These are phyloP conservation scores for Hypomyces perniciosus DNA, from an alignment of 2,329 filamentous ascomycete genomes.

Conservation along the genomic window DNA sequence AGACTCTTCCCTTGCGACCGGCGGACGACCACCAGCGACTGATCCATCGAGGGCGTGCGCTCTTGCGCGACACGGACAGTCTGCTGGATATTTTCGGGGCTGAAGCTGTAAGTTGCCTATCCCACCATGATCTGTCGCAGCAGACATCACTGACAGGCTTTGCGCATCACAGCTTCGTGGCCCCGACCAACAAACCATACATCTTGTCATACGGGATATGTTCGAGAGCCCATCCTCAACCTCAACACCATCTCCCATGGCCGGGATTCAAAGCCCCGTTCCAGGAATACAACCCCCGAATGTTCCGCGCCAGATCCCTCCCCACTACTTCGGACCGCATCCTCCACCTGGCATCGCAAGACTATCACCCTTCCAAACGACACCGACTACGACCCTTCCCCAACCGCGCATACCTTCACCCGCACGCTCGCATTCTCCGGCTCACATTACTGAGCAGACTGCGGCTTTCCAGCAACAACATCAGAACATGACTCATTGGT, in stretches of 20 bases:
- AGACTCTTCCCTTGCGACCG: conserved; percentile 44
- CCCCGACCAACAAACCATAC: conserved; percentile 45
- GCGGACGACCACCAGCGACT: conserved; percentile 51
- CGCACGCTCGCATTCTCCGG: conserved; percentile 10
- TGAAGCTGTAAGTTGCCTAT: conserved; percentile 38
- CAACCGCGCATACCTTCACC: conserved; percentile 29
- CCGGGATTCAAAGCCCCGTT: conserved; percentile 24
- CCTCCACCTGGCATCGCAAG: conserved; percentile 23
- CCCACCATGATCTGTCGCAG: not conserved
- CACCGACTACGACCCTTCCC: conserved; percentile 21
- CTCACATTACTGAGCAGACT: conserved; percentile 23
- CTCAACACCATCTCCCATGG: conserved; percentile 19
- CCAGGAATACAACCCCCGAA: conserved; percentile 19
- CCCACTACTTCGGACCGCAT: conserved; percentile 19
- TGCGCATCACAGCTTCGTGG: conserved; percentile 32
- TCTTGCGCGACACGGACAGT: conserved; percentile 49
- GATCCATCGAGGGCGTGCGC: conserved; percentile 54
- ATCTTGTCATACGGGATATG: conserved; percentile 44
- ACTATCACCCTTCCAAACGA: conserved; percentile 24
- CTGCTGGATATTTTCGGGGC: conserved; percentile 52
- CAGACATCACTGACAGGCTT: conserved; percentile 11
- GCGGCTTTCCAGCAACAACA: conserved; percentile 34
- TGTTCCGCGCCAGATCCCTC: conserved; percentile 15
- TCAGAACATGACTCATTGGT: conserved; percentile 39
- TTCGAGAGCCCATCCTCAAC: conserved; percentile 25